A percentile compares a stretch with the other conserved stretches of the same genome.
Conservation (phyloP, 768 basidiomycete genomes). For the Boletus reticuloceps region DNA sequence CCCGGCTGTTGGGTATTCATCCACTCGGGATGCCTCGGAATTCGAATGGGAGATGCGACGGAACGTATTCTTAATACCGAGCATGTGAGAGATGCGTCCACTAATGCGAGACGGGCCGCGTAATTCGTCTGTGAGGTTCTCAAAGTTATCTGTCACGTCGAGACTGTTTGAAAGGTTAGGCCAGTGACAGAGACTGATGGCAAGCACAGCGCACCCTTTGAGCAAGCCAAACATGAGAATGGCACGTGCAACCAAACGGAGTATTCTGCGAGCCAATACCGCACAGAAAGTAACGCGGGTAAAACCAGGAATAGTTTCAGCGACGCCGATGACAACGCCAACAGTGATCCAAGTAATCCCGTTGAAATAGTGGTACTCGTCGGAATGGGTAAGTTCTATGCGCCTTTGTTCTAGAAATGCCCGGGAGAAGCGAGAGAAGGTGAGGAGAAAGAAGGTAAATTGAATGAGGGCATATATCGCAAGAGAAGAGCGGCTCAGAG, state of each 20-base stretch:
- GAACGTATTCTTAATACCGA: conserved; percentile 60
- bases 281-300: conserved; percentile 50
- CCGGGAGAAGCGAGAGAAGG: conserved; percentile 54
- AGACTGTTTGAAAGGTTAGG: conserved; percentile 36
- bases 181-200: background rate
- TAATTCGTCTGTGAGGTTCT: conserved; percentile 41
- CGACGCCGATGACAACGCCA: conserved; percentile 58
- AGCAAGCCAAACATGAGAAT: conserved; percentile 59
- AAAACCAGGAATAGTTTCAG: conserved; percentile 68
- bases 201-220: conserved; percentile 55
- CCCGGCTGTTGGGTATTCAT: conserved; percentile 1
- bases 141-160: conserved; percentile 54
- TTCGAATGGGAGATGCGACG: conserved; percentile 48
- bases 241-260: conserved; percentile 54
- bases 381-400: conserved; percentile 45
- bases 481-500: conserved; percentile 61
- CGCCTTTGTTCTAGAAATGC: conserved; percentile 50
- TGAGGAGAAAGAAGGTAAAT: conserved; percentile 53
- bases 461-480: conserved; percentile 59
- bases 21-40: conserved; percentile 11
- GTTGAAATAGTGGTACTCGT: conserved; percentile 48
- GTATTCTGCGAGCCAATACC: conserved; percentile 52
- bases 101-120: conserved; percentile 16
- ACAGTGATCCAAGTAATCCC: conserved; percentile 67
- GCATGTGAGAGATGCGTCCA: conserved; percentile 37